Evolutionary conservation across 2,329 filamentous ascomycete genomes (phyloP).

Genomic region (Trichophyton mentagrophytes): DNA sequence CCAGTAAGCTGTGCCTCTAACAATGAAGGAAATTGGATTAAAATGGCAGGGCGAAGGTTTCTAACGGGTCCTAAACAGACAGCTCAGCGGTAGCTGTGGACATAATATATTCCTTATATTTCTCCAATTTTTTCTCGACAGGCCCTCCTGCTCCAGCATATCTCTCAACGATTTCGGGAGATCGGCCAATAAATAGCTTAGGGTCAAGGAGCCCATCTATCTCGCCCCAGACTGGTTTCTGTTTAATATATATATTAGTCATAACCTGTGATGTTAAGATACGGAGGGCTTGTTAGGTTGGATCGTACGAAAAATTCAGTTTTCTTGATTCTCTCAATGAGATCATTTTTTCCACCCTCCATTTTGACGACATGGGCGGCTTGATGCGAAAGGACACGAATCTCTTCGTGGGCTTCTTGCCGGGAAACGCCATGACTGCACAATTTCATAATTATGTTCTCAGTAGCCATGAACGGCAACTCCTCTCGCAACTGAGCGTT

Average conservation of each 20-base stretch:
- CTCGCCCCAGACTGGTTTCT: conserved; percentile 49
- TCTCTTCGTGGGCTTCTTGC: conserved; percentile 77
- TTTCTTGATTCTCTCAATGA: conserved; percentile 62
- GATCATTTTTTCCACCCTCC: conserved; percentile 63
- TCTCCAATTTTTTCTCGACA: conserved; percentile 11
- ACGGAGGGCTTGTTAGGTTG: conserved; percentile 22
- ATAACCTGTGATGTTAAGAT: background rate
- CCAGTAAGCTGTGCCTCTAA: too few relatives aligned
- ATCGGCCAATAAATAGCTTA: conserved; percentile 46
- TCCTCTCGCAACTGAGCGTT: conserved; percentile 55
- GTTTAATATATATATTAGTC: conserved; percentile 5
- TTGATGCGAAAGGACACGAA: conserved; percentile 68
- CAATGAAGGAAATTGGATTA: too few relatives aligned
- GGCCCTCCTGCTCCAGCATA: conserved; percentile 25
- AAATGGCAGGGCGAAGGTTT: background rate
- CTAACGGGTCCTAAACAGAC: background rate
- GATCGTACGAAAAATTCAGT: conserved; percentile 55
- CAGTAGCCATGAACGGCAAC: conserved; percentile 75
- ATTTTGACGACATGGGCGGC: conserved; percentile 59
- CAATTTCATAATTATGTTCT: conserved; percentile 63
- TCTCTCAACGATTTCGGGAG: conserved; percentile 41
- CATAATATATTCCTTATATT: conserved; percentile 6
- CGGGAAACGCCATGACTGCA: conserved; percentile 56
- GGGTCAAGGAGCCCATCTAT: conserved; percentile 56
- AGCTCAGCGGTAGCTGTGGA: conserved; percentile 1